Percentiles rank a stretch among this genome's conserved stretches.
These are phyloP conservation scores for Chrysanthemum lavandulifolium DNA, from an alignment of 129 eudicot genomes.

Conservation along the genomic window DNA sequence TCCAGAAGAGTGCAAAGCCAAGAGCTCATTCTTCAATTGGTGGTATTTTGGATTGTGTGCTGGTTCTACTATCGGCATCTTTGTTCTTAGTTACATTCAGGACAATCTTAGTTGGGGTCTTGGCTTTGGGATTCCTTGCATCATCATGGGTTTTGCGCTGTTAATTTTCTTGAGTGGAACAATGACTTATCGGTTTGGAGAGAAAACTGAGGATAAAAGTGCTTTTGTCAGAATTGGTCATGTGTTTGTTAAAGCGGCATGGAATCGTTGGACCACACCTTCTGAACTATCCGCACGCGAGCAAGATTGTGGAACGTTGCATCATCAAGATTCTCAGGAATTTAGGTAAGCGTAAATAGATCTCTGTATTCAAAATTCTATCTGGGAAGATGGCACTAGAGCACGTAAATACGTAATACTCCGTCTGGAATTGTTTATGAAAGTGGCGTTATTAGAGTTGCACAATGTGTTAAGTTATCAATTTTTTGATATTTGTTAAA, in stretches of 20 bases:
- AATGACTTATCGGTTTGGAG: conserved; percentile 39
- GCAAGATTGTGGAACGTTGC: conserved; percentile 27
- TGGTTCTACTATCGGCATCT: conserved; percentile 32
- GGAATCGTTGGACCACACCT: conserved; percentile 30
- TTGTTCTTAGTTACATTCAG: conserved; percentile 49
- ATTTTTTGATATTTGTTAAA: neutral
- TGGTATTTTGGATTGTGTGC: conserved; percentile 47
- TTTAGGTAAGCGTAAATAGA: conserved; percentile 33
- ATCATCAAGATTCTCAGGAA: conserved; percentile 30
- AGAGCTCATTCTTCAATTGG: conserved; percentile 73
- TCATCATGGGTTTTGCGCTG: conserved; percentile 43
- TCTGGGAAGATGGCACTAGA: no score
- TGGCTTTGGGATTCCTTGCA: conserved; percentile 68
- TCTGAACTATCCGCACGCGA: conserved; percentile 21
- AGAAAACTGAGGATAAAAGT: conserved; percentile 28
- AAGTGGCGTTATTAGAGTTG: no score
- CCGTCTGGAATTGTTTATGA: no score
- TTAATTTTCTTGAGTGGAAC: conserved; percentile 47
- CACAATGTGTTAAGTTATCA: no score
- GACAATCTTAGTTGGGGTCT: conserved; percentile 63
- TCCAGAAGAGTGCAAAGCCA: conserved; percentile 46
- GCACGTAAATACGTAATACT: no score
- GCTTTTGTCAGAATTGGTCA: conserved; percentile 34
- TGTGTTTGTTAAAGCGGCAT: conserved; percentile 37
- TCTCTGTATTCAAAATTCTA: neutral